Evolutionary conservation across 768 basidiomycete genomes (phyloP), one percentile per base, ranked within the genome.

Genomic region (Phaeotremella fagi): DNA sequence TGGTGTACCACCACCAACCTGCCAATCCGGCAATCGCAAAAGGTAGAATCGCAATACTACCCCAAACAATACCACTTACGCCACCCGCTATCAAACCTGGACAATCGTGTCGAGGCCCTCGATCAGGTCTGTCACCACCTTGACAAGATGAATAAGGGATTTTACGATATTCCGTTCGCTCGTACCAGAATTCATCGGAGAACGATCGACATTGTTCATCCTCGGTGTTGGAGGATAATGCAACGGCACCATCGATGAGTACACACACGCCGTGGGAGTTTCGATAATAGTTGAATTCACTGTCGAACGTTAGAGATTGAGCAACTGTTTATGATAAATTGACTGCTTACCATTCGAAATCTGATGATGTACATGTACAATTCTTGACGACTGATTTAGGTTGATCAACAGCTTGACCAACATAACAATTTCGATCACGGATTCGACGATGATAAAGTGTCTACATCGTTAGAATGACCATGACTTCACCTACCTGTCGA

Each of bases 241-340:
- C 80, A 3, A 75, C 72, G 0, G 85, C 85, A 11, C 86, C 89
- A 6, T 81, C 76, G 1, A 85, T 82, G 14, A 90, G 81, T 0
- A 89, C 86, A 67, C 95, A 98, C 31, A 85, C 78, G 49, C 83
- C 87, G 5, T 78, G 76, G 0, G 70, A 75, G 55, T 94, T 79
- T 52, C 84, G 85, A 55, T 80, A 79, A 65, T 91, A 78, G 73
- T 99, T 99, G 79, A 91, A 98, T 78, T 98, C 94, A 68, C 94
- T 97, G 60, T 0, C 49, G 42, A 24, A 24, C n/a, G 45, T 27
- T n/a, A 48, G 20, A 15, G 29, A 36, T 15, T 35, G 18, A 51
- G 26, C 1, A 41, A 11, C 16, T 23, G 52, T 22, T 9, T 47
- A 11, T 33, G 7, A 16, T 16, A 33, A 33, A 33, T 41, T 18